Evolutionary conservation across 257 asterid genomes (phyloP).

Genomic region (Salvia splendens): DNA sequence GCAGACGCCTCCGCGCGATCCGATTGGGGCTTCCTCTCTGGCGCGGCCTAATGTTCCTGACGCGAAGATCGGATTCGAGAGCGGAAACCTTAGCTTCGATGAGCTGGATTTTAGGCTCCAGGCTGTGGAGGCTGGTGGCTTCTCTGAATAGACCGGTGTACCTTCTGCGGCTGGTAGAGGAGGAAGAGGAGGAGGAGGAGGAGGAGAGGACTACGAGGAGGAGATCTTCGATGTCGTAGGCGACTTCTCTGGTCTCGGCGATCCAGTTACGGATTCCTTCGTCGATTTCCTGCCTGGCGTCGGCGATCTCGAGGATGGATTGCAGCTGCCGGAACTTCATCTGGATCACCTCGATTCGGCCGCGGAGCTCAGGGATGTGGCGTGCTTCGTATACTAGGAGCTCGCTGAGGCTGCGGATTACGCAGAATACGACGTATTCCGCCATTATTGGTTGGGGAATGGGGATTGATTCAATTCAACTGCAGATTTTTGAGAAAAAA

Average conservation of each 20-base stretch:
- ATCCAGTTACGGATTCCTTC: conserved; percentile 49
- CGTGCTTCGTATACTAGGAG: conserved; percentile 33
- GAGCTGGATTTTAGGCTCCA: conserved; percentile 37
- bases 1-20: conserved; percentile 18
- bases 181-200: too few species aligned
- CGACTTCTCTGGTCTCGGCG: conserved; percentile 50
- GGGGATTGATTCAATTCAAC: too few species aligned
- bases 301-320: conserved; percentile 53
- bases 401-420: conserved; percentile 33
- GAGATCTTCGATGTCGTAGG: conserved; percentile 48
- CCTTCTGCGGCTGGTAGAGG: not conserved
- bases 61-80: conserved; percentile 44
- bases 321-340: conserved; percentile 44
- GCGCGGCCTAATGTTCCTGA: conserved; percentile 32
- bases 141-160: conserved; percentile 33
- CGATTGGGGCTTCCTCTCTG: conserved; percentile 34
- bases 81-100: conserved; percentile 45
- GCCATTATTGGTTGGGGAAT: conserved; percentile 34
- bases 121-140: conserved; percentile 28
- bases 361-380: conserved; percentile 30
- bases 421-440: conserved; percentile 38
- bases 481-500: too few species aligned
- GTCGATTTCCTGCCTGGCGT: conserved; percentile 42
- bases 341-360: conserved; percentile 43
- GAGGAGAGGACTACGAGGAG: conserved; percentile 33